Conservation (phyloP, 345 rosid genomes). For the Streptanthus diversifolius region DNA sequence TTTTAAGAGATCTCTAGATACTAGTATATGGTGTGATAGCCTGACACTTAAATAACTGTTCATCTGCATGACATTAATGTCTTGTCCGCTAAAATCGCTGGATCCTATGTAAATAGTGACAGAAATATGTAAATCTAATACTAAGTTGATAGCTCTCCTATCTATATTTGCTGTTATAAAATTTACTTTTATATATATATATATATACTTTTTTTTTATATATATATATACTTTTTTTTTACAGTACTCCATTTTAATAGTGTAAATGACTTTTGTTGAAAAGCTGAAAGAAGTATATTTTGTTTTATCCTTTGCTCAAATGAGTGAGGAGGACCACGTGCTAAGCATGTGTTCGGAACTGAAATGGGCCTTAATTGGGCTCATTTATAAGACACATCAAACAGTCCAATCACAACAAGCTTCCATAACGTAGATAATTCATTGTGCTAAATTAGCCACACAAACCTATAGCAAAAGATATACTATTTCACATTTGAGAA, state of each 20-base stretch:
- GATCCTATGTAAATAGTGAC: conserved; percentile 32
- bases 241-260: too few species aligned
- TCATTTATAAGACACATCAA: neutral
- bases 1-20: neutral
- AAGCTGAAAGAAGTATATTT: neutral
- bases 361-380: neutral
- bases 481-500: too few species aligned
- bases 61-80: conserved; percentile 7
- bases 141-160: neutral
- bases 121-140: neutral
- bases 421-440: neutral
- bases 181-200: neutral
- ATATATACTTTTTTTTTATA: neutral
- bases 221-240: neutral
- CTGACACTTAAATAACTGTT: neutral
- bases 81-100: conserved; percentile 12
- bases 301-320: neutral
- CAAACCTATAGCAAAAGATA: too few species aligned
- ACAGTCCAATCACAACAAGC: neutral
- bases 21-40: neutral
- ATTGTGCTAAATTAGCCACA: neutral
- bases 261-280: conserved; percentile 8
- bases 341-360: neutral
- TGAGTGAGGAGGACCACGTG: neutral
- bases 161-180: neutral